A percentile compares a stretch with the other conserved stretches of the same genome.
These are phyloP conservation scores for Boletus eberwhitei DNA, from an alignment of 768 basidiomycete genomes.

Conservation along the genomic window DNA sequence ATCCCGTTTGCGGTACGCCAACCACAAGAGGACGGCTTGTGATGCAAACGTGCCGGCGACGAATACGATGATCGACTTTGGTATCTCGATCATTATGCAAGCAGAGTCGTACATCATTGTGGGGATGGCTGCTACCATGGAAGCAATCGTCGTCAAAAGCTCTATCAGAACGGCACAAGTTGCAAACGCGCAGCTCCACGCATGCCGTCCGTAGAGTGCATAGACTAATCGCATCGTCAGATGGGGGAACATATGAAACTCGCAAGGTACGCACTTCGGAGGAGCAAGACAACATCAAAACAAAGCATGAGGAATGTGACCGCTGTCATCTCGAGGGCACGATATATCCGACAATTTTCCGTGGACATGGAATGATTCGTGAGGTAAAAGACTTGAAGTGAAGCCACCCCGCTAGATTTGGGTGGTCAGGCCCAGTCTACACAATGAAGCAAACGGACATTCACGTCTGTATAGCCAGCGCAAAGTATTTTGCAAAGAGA, in stretches of 20 bases:
- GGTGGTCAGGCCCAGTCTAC: background rate
- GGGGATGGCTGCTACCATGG: conserved; percentile 1
- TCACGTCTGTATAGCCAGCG: conserved; percentile 18
- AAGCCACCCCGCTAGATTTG: conserved; percentile 5
- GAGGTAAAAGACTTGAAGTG: conserved; percentile 5
- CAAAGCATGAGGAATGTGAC: conserved; percentile 11
- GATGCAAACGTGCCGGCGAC: conserved; percentile 8
- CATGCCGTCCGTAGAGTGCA: conserved; percentile 12
- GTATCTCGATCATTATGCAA: conserved; percentile 7
- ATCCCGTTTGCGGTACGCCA: conserved; percentile 16
- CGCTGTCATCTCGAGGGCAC: conserved; percentile 10
- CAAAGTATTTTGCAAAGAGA: conserved; percentile 22
- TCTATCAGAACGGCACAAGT: conserved; percentile 12
- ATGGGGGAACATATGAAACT: background rate
- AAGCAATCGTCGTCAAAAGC: background rate
- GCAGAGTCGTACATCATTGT: conserved; percentile 8
- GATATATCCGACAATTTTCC: conserved; percentile 12
- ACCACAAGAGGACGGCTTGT: conserved; percentile 17
- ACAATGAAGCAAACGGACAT: background rate
- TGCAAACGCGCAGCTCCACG: background rate
- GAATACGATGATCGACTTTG: conserved; percentile 4
- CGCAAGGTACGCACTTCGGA: conserved; percentile 19
- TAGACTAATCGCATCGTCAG: conserved; percentile 13
- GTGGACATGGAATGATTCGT: background rate
- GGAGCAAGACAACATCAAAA: conserved; percentile 18